These are phyloP conservation scores for Amniculicola lignicola DNA, from an alignment of 495 filamentous ascomycete species.

Conservation along the genomic window DNA sequence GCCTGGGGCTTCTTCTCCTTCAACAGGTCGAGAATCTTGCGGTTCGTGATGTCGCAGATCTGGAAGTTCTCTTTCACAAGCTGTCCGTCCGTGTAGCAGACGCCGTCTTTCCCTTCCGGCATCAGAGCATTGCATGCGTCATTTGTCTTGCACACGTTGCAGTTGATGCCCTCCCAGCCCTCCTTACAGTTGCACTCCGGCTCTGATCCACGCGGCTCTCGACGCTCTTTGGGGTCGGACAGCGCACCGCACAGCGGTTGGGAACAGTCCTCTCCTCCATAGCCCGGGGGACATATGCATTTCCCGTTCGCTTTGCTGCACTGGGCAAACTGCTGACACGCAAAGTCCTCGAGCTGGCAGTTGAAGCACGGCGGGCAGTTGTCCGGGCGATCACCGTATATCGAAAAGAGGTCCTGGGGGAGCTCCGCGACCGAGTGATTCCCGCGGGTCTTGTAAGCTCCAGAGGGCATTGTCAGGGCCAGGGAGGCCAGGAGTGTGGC, in stretches of 20 bases:
- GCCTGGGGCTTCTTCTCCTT: constrained; percentile 82
- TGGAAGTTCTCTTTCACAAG: constrained; percentile 93
- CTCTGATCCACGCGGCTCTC: constrained; percentile 63
- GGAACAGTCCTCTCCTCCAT: constrained; percentile 88
- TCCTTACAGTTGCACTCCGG: constrained; percentile 77
- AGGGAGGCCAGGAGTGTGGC: constrained; percentile 17
- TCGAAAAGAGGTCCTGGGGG: constrained; percentile 44
- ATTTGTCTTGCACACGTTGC: constrained; percentile 87
- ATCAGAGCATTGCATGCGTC: constrained; percentile 81
- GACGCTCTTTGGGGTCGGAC: constrained; percentile 68
- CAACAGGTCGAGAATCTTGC: constrained; percentile 82
- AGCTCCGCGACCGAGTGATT: constrained; percentile 35
- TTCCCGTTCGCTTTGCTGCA: constrained; percentile 87
- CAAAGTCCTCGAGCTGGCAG: constrained; percentile 89
- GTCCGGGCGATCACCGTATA: constrained; percentile 56
- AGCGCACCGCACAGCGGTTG: constrained; percentile 87
- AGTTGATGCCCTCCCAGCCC: constrained; percentile 98
- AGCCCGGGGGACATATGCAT: constrained; percentile 87
- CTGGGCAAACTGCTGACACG: constrained; percentile 79
- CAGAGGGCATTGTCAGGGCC: constrained; percentile 2
- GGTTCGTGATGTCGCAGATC: constrained; percentile 96
- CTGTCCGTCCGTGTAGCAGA: constrained; percentile 87
- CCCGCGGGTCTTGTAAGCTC: constrained; percentile 22
- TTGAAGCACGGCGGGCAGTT: constrained; percentile 81
- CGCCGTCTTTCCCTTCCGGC: constrained; percentile 68